Evolutionary conservation across 1,139 yeast genomes (phyloP).

Genomic region (Debaryomyces subglobosus): DNA sequence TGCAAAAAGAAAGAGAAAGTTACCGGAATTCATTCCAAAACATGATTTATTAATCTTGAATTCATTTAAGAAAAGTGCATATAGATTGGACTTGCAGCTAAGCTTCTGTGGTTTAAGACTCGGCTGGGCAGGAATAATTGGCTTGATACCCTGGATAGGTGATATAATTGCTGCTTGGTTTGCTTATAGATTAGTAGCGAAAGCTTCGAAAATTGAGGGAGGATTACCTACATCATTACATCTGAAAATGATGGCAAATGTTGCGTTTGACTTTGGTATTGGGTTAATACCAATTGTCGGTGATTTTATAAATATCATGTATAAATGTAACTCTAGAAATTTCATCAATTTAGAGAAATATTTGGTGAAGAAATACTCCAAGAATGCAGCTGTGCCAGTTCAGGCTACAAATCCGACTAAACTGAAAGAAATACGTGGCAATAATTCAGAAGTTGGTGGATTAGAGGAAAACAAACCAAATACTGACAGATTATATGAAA

Average conservation of each 20-base stretch:
- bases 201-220: slow-evolving; percentile 61
- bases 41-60: slow-evolving; percentile 56
- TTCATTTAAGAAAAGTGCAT: slow-evolving; percentile 61
- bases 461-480: neutral
- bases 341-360: slow-evolving; percentile 63
- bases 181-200: slow-evolving; percentile 51
- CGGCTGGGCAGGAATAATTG: slow-evolving; percentile 77
- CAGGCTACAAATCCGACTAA: neutral
- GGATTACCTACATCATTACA: slow-evolving; percentile 59
- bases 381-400: neutral
- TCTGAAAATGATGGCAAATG: slow-evolving; percentile 60
- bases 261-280: slow-evolving; percentile 64
- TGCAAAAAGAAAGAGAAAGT: slow-evolving; percentile 46
- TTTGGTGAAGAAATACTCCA: slow-evolving; percentile 46
- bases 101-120: slow-evolving; percentile 63
- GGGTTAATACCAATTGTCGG: slow-evolving; percentile 79
- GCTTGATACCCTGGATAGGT: slow-evolving; percentile 69
- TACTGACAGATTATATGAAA: neutral
- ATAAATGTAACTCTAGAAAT: slow-evolving; percentile 77
- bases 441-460: neutral
- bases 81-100: slow-evolving; percentile 65
- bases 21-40: slow-evolving; percentile 59
- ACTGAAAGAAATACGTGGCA: neutral
- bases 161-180: slow-evolving; percentile 53
- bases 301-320: slow-evolving; percentile 64